Percentiles rank a stretch among this genome's conserved stretches.
Conservation (phyloP, 805 yeast genomes). For the Candida corydali region DNA sequence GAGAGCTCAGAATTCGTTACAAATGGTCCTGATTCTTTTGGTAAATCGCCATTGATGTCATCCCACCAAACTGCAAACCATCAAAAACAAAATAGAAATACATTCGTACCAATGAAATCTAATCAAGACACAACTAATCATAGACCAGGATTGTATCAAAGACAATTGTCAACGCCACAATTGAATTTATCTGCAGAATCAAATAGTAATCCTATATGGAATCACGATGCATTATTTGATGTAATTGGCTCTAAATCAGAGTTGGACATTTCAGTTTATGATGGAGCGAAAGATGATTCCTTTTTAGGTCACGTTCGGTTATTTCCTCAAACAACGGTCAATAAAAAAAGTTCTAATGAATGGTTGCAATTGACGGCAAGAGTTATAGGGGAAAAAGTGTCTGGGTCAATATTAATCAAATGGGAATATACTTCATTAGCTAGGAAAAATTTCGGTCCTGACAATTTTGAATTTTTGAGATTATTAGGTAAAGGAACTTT, state of each 20-base stretch:
- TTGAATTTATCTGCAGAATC: slow-evolving; percentile 19
- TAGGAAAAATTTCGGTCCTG: slow-evolving; percentile 84
- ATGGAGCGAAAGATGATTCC: slow-evolving; percentile 73
- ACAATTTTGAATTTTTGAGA: slow-evolving; percentile 88
- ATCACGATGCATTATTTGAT: slow-evolving; percentile 89
- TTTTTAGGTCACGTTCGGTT: slow-evolving; percentile 83
- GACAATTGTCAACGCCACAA: slow-evolving; percentile 36
- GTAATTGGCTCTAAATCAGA: slow-evolving; percentile 82
- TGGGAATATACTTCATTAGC: slow-evolving; percentile 66
- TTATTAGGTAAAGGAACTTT: slow-evolving; percentile 94
- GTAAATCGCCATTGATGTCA: slow-evolving; percentile 21
- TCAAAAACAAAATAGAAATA: slow-evolving; percentile 4
- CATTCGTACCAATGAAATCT: slow-evolving; percentile 11
- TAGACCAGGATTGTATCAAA: slow-evolving; percentile 34
- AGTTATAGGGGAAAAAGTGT: slow-evolving; percentile 65
- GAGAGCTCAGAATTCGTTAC: slow-evolving; percentile 90
- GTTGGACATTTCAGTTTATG: slow-evolving; percentile 88
- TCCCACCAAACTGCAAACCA: slow-evolving; percentile 4
- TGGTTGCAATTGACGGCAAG: slow-evolving; percentile 79
- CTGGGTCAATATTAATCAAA: slow-evolving; percentile 71
- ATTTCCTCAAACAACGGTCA: slow-evolving; percentile 48
- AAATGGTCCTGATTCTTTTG: slow-evolving; percentile 61
- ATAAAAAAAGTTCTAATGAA: slow-evolving; percentile 41
- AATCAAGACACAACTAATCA: slow-evolving; percentile 10
- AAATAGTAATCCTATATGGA: slow-evolving; percentile 73